These are phyloP conservation scores for Pythium vanterpoolii DNA, from an alignment of 352 stramenopile genomes.

Conservation along the genomic window DNA sequence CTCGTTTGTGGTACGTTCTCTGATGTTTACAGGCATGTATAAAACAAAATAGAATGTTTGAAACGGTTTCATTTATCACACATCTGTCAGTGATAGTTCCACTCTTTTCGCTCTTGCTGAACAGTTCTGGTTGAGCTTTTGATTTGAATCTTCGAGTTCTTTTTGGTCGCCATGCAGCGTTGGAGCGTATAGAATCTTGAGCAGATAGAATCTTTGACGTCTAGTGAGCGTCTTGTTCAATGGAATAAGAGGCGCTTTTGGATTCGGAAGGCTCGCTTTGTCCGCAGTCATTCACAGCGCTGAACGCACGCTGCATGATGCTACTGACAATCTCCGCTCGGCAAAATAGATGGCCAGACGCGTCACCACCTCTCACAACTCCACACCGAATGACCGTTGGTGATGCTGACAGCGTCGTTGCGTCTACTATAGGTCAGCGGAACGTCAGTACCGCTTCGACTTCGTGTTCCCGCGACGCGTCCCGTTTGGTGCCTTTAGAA, in stretches of 20 bases:
- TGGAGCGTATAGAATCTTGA: no score
- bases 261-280: neutral
- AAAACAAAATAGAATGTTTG: neutral
- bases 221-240: neutral
- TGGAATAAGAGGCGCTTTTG: conserved; percentile 4
- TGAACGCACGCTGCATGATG: neutral
- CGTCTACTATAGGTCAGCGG: no score
- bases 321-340: neutral
- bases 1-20: neutral
- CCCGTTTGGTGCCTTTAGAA: no score
- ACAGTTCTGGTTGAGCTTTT: neutral
- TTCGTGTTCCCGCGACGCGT: no score
- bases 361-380: no score
- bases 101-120: no score
- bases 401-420: no score
- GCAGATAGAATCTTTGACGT: no score
- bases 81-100: conserved; percentile 1
- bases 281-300: conserved; percentile 3
- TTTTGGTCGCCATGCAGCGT: no score
- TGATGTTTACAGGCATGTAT: neutral
- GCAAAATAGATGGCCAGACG: neutral
- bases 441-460: no score
- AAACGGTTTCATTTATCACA: conserved; percentile 4
- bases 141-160: conserved; percentile 1
- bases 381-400: no score